Conservation (phyloP, 768 basidiomycete genomes). For the Ramaria rubella region DNA sequence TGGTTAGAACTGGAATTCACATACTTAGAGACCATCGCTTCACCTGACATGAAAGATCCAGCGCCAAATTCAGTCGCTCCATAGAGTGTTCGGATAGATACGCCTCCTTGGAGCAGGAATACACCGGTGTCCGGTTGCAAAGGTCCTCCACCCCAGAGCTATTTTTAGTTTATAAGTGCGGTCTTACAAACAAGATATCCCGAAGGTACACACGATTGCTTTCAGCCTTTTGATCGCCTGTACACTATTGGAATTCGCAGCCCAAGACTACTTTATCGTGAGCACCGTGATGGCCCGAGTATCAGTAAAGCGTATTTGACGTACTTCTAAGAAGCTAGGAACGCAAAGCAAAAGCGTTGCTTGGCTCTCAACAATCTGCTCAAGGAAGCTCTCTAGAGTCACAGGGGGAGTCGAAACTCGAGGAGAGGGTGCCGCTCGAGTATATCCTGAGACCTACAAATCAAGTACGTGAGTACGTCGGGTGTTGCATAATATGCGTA, state of each 20-base stretch:
- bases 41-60: not conserved
- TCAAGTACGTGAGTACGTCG: not conserved
- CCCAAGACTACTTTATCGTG: conserved; percentile 2
- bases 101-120: conserved; percentile 10
- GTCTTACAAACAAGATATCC: not conserved
- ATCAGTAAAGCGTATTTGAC: not conserved
- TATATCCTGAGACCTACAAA: not conserved
- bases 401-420: conserved; percentile 2
- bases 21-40: not conserved
- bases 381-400: conserved; percentile 13
- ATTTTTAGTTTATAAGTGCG: not conserved
- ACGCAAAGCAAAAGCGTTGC: conserved; percentile 7
- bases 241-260: conserved; percentile 1
- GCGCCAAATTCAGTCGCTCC: conserved; percentile 10
- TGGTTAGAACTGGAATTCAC: not conserved
- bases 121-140: conserved; percentile 8
- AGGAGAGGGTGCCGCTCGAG: conserved; percentile 11
- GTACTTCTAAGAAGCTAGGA: conserved; percentile 15
- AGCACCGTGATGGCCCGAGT: not conserved
- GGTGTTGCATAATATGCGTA: not conserved
- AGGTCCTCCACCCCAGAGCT: conserved; percentile 16
- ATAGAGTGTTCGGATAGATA: conserved; percentile 5
- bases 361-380: not conserved
- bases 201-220: conserved; percentile 10
- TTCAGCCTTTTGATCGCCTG: conserved; percentile 4